Evolutionary conservation across 352 stramenopile species (phyloP).

Genomic region (Phytophthora pini): DNA sequence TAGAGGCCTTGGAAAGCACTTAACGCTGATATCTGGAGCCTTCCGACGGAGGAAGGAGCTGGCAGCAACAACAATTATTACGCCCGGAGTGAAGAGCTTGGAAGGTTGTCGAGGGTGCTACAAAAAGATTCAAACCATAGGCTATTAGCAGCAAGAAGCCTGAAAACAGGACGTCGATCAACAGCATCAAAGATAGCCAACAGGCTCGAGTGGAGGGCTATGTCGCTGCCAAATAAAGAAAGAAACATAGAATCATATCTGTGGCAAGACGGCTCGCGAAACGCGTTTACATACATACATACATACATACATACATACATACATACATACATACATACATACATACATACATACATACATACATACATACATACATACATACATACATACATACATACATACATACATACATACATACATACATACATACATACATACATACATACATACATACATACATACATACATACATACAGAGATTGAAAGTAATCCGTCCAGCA

Average conservation of each 20-base stretch:
- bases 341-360: too few species aligned
- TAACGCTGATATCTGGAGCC: neutral
- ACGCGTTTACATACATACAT: too few species aligned
- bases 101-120: constrained; percentile 18
- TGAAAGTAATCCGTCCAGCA: too few species aligned
- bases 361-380: too few species aligned
- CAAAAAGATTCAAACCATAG: constrained; percentile 27
- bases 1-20: neutral
- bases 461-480: too few species aligned
- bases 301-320: too few species aligned
- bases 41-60: constrained; percentile 13
- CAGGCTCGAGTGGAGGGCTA: neutral
- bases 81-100: constrained; percentile 6
- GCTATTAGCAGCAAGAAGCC: constrained; percentile 29
- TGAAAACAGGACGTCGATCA: neutral
- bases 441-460: too few species aligned
- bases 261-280: too few species aligned
- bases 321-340: too few species aligned
- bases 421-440: too few species aligned
- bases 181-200: constrained; percentile 24
- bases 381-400: too few species aligned
- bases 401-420: too few species aligned
- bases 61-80: constrained; percentile 43
- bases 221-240: constrained; percentile 37
- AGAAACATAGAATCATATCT: constrained; percentile 31